Base-by-base conservation (phyloP, 108 stramenopile genomes). In the Fistulifera solaris region DNA sequence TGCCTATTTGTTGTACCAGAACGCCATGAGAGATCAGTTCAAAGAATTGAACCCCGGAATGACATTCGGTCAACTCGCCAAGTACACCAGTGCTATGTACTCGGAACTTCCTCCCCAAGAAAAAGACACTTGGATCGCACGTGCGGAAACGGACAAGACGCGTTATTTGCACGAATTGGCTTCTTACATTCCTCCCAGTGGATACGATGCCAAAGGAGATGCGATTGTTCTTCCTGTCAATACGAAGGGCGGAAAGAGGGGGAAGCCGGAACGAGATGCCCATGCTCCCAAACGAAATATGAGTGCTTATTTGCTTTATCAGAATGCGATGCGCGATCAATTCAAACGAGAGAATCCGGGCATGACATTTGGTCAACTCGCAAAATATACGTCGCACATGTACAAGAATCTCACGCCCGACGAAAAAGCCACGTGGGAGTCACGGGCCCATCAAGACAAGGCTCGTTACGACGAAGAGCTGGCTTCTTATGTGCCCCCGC, bases 251-350 rank as follows among this genome's bases (percentile, higher is more conserved):
- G 76, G 73, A 11, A 63, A 69, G 13, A 72, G 65, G 52, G 64
- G 72, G n/a, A 81, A 72, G 56, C 78, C 69, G 10, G 62, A 69
- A 50, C 80, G 77, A 59, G 90, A 94, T 56, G 65, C 72, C 16
- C 83, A 85, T 56, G 94, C 94, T n/a, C 94, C 94, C 38, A 94
- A 92, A 73, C 70, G 88, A 3, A 88, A 87, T 62, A 76, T 90
- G 80, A 72, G 75, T 42, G 86, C 92, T 17, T 95, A 90, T 68
- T 66, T 93, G 61, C 61, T 87, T 21, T 93, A 87, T 54, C 80
- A 85, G 35, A 87, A 94, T 47, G 85, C 87, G 55, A 87, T 87
- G 85, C 80, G 93, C 10, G 83, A 89, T 25, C 72, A 81, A 52
- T 85, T 92, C 83, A 78, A 83, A 70, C 65, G 63, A n/a, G 78